Evolutionary conservation across 257 asterid genomes (phyloP).

Genomic region (Forsythia suspensa): DNA sequence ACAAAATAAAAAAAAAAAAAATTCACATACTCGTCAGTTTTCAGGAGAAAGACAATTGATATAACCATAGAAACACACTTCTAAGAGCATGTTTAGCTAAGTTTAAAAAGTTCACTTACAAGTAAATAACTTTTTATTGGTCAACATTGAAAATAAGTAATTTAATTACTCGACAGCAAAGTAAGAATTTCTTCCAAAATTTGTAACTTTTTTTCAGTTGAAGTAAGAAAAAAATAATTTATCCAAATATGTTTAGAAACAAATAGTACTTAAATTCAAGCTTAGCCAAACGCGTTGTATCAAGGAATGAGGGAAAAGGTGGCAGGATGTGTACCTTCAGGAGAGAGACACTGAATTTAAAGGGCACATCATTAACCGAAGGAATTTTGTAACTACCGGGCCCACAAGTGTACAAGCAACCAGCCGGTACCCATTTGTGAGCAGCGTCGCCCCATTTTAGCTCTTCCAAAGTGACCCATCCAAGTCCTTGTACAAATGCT

Average conservation of each 20-base stretch:
- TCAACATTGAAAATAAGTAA: too few relatives aligned
- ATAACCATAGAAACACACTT: not conserved
- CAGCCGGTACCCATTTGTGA: slow-evolving; percentile 85
- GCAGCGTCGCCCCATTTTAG: slow-evolving; percentile 94
- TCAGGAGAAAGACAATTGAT: not conserved
- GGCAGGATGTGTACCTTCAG: slow-evolving; percentile 59
- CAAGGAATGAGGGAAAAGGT: not conserved
- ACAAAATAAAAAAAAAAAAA: too few relatives aligned
- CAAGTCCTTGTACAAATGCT: slow-evolving; percentile 91
- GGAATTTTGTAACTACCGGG: slow-evolving; percentile 96
- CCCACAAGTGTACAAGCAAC: slow-evolving; percentile 72
- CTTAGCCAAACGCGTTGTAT: not conserved
- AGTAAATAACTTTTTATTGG: too few relatives aligned
- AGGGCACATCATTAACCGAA: slow-evolving; percentile 78
- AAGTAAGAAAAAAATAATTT: too few relatives aligned
- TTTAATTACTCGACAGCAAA: too few relatives aligned
- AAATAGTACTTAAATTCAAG: not conserved
- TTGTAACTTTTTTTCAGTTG: not conserved
- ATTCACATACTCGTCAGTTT: not conserved
- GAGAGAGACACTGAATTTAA: slow-evolving; percentile 72
- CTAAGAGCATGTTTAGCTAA: too few relatives aligned
- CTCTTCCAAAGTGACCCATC: slow-evolving; percentile 96
- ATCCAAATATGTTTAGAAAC: not conserved
- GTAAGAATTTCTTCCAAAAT: not conserved
- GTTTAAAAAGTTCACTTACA: too few relatives aligned